Conservation (phyloP, 2,329 filamentous ascomycete genomes). For the Aureobasidium sp. region DNA sequence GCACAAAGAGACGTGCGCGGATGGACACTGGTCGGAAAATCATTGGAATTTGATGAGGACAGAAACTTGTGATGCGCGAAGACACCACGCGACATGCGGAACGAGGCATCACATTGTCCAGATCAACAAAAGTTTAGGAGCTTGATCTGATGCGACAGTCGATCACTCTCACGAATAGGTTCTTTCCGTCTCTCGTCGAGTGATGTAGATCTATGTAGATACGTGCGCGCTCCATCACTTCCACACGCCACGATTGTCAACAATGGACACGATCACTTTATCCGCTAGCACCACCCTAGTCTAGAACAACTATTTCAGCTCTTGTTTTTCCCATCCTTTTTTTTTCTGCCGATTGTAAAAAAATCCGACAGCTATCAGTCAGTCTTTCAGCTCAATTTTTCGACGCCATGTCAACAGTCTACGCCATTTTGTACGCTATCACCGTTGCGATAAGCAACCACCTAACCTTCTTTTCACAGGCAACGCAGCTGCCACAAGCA, state of each 20-base stretch:
- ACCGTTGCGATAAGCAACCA: constrained; percentile 14
- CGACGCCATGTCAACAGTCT: neutral
- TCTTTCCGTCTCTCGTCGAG: neutral
- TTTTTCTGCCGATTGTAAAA: neutral
- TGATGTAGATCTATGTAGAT: neutral
- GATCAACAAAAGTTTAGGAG: neutral
- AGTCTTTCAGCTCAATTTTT: neutral
- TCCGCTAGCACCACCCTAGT: neutral
- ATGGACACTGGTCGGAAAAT: neutral
- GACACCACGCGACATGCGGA: neutral
- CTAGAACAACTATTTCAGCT: neutral
- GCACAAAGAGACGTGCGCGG: neutral
- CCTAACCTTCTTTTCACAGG: neutral
- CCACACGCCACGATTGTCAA: neutral
- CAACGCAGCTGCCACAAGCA: neutral
- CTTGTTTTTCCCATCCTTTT: neutral
- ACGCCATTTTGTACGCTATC: neutral
- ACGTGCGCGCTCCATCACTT: neutral
- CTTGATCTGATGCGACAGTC: neutral
- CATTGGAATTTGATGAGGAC: too few species aligned
- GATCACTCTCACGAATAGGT: too few species aligned
- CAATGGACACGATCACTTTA: neutral
- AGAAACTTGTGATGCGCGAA: too few species aligned
- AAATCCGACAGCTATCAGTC: neutral
- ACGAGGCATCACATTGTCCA: too few species aligned